These are phyloP conservation scores for Aspergillus udagawae DNA, from an alignment of 2,329 filamentous ascomycete species.

Conservation along the genomic window DNA sequence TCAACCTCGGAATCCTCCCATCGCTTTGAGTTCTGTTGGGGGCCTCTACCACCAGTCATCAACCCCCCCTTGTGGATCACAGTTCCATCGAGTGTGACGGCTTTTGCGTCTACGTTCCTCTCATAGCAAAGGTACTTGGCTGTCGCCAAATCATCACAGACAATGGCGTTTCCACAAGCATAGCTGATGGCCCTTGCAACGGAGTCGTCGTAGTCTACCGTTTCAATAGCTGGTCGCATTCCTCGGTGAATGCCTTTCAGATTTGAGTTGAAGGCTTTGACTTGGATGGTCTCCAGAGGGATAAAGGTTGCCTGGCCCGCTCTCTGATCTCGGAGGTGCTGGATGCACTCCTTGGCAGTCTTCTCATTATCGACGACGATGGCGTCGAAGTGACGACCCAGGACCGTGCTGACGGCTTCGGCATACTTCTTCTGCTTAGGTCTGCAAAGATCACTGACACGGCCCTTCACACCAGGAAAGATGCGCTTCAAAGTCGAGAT, in stretches of 20 bases:
- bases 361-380: constrained; percentile 95
- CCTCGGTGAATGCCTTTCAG: constrained; percentile 84
- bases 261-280: constrained; percentile 82
- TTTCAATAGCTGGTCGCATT: constrained; percentile 85
- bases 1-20: constrained; percentile 91
- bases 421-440: constrained; percentile 97
- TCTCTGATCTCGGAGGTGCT: constrained; percentile 87
- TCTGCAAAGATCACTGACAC: constrained; percentile 86
- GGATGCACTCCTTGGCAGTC: constrained; percentile 87
- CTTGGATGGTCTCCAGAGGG: constrained; percentile 94
- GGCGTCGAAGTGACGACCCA: constrained; percentile 90
- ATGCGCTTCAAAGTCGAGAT: constrained; percentile 83
- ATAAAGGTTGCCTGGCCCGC: constrained; percentile 89
- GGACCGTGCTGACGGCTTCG: constrained; percentile 84
- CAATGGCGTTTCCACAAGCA: constrained; percentile 89
- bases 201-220: constrained; percentile 85
- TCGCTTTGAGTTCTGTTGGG: constrained; percentile 69
- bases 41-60: constrained; percentile 91
- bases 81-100: constrained; percentile 89
- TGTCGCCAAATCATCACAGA: constrained; percentile 81
- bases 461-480: constrained; percentile 85
- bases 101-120: constrained; percentile 81
- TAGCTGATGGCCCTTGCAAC: constrained; percentile 92
- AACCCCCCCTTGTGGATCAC: constrained; percentile 95
- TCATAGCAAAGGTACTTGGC: constrained; percentile 89